phyloP scores from a whole-genome alignment of 352 stramenopile species.

The Pythium periplocum region DNA sequence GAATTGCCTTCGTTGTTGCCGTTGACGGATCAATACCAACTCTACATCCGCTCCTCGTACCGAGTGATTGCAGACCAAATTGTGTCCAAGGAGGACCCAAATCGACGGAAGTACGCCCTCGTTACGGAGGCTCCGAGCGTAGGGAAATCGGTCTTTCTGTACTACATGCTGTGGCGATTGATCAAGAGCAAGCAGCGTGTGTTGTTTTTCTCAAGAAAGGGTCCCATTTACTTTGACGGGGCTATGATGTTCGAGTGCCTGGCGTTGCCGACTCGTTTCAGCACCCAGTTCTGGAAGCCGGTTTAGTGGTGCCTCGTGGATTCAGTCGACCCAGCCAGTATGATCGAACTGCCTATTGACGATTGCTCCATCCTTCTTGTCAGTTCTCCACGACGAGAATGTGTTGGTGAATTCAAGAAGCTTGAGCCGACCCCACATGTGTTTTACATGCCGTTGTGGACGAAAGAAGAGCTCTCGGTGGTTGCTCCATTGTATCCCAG shows the following conservation, averaged over 20 bases:
- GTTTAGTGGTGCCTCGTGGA: slow-evolving; percentile 29
- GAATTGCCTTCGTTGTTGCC: slow-evolving; percentile 21
- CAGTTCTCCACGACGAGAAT: slow-evolving; percentile 23
- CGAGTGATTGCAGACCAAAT: slow-evolving; percentile 17
- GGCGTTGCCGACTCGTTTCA: slow-evolving; percentile 2
- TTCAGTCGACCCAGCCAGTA: slow-evolving; percentile 14
- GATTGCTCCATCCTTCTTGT: slow-evolving; percentile 20
- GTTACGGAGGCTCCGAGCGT: slow-evolving; percentile 25
- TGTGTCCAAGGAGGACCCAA: slow-evolving; percentile 14
- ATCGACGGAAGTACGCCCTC: slow-evolving; percentile 20
- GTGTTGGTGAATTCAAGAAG: slow-evolving; percentile 30
- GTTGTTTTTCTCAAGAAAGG: slow-evolving; percentile 12
- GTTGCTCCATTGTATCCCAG: slow-evolving; percentile 22
- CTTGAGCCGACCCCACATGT: slow-evolving; percentile 21
- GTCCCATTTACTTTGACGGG: slow-evolving; percentile 26
- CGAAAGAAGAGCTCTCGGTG: slow-evolving; percentile 20
- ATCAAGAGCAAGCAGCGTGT: slow-evolving; percentile 25
- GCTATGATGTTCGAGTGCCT: slow-evolving; percentile 8
- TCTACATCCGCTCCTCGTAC: slow-evolving; percentile 27
- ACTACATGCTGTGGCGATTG: slow-evolving; percentile 33
- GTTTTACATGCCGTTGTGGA: slow-evolving; percentile 29
- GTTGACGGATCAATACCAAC: slow-evolving; percentile 14
- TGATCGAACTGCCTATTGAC: slow-evolving; percentile 13
- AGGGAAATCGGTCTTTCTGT: slow-evolving; percentile 31
- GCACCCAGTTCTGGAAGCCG: slow-evolving; percentile 18